A percentile compares a stretch with the other conserved stretches of the same genome.
Evolutionary conservation across 2,329 filamentous ascomycete genomes (phyloP).

Genomic region (Thelonectria blattea): DNA sequence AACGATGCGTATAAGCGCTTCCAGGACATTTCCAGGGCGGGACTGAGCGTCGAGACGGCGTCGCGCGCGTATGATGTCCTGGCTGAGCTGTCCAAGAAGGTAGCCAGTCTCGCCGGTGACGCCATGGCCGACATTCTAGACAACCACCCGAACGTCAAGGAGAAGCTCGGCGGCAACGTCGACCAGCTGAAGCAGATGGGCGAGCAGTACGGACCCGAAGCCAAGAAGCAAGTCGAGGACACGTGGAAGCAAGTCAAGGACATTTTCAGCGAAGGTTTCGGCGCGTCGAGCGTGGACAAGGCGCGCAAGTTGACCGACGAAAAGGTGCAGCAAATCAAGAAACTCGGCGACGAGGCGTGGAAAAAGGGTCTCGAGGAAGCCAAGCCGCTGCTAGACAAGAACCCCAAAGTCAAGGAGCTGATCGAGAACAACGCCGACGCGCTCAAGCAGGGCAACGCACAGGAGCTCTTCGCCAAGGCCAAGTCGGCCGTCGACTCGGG

Average conservation of each 20-base stretch:
- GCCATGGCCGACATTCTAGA: constrained; percentile 69
- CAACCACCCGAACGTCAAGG: constrained; percentile 75
- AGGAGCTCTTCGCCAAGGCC: constrained; percentile 67
- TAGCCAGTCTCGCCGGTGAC: constrained; percentile 68
- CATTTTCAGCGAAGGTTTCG: constrained; percentile 67
- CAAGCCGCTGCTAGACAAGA: constrained; percentile 77
- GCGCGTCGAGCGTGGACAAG: constrained; percentile 57
- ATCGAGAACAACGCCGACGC: constrained; percentile 73
- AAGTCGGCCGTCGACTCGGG: constrained; percentile 67
- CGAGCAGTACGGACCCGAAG: constrained; percentile 74
- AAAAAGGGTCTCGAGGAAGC: constrained; percentile 73
- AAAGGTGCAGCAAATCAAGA: constrained; percentile 69
- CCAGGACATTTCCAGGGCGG: constrained; percentile 63
- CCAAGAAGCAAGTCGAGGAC: constrained; percentile 76
- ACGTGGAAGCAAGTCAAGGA: constrained; percentile 72
- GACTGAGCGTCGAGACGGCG: constrained; percentile 67
- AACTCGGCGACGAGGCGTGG: constrained; percentile 75
- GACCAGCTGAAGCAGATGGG: constrained; percentile 73
- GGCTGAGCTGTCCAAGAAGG: constrained; percentile 63
- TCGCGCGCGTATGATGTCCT: constrained; percentile 67
- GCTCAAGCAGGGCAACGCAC: constrained; percentile 70
- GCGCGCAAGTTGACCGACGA: constrained; percentile 70
- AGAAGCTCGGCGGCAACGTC: constrained; percentile 72
- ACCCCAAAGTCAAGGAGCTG: constrained; percentile 74
- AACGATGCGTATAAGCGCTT: constrained; percentile 71